A percentile compares a stretch with the other conserved stretches of the same genome.
phyloP scores from a whole-genome alignment of 2,329 filamentous ascomycete genomes.

The Corynespora cassiicola region DNA sequence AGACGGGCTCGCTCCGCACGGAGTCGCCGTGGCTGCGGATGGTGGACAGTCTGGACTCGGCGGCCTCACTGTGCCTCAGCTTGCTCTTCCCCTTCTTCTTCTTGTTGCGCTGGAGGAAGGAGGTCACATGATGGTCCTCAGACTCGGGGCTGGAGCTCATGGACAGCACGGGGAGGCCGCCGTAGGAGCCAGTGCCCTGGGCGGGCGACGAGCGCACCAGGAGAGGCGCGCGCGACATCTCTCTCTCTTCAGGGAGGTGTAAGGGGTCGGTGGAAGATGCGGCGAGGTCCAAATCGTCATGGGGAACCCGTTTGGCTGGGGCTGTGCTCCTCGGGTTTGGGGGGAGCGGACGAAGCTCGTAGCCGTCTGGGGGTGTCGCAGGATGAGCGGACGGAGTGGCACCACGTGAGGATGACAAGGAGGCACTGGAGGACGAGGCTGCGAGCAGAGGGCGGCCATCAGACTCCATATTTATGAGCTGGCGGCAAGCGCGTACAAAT shows the following conservation, averaged over 20 bases:
- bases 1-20: constrained; percentile 24
- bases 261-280: constrained; percentile 18
- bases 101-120: constrained; percentile 24
- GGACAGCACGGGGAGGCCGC: constrained; percentile 59
- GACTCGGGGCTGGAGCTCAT: constrained; percentile 44
- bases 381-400: constrained; percentile 24
- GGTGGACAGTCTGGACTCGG: constrained; percentile 17
- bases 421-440: constrained; percentile 20
- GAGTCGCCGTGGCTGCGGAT: constrained; percentile 22
- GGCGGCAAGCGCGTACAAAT: constrained; percentile 20
- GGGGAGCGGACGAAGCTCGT: constrained; percentile 37
- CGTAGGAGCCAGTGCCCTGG: constrained; percentile 67
- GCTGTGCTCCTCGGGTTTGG: constrained; percentile 34
- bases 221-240: constrained; percentile 61
- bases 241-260: constrained; percentile 22
- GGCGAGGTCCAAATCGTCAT: constrained; percentile 34
- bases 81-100: constrained; percentile 44
- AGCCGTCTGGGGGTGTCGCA: constrained; percentile 29
- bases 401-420: constrained; percentile 27
- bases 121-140: constrained; percentile 40
- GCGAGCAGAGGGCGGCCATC: constrained; percentile 18
- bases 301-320: constrained; percentile 27
- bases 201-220: constrained; percentile 66
- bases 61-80: constrained; percentile 34
- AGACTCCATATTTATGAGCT: constrained; percentile 30